These are phyloP conservation scores for Secale cereale DNA, from an alignment of 176 grass and related monocot genomes.

Conservation along the genomic window DNA sequence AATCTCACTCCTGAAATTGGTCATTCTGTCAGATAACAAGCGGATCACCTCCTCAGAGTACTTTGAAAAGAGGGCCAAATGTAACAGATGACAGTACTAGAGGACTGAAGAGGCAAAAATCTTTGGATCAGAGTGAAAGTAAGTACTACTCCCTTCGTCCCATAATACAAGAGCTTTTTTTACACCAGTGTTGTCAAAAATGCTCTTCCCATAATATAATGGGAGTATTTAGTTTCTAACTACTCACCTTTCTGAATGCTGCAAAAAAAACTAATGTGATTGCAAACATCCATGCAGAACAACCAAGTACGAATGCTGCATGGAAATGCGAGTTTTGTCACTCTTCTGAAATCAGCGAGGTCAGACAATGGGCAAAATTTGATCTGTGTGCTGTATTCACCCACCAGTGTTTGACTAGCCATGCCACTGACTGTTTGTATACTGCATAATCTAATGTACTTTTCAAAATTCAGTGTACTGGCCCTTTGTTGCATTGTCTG, in stretches of 20 bases:
- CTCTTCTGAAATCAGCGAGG: slow-evolving; percentile 52
- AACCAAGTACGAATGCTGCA: slow-evolving; percentile 10
- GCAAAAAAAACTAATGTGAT: not conserved
- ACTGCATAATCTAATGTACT: slow-evolving; percentile 11
- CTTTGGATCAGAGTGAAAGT: slow-evolving; percentile 34
- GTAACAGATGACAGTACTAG: slow-evolving; percentile 26
- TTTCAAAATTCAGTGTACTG: slow-evolving; percentile 53
- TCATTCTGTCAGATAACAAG: slow-evolving; percentile 43
- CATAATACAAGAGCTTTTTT: too few relatives aligned
- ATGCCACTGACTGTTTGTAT: not conserved
- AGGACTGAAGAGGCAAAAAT: slow-evolving; percentile 71
- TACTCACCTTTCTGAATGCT: not conserved
- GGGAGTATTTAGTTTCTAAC: not conserved
- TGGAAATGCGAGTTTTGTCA: slow-evolving; percentile 83
- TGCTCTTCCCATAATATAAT: too few relatives aligned
- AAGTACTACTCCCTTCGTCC: not conserved
- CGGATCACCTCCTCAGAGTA: slow-evolving; percentile 39
- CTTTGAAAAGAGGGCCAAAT: slow-evolving; percentile 35
- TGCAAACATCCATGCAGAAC: slow-evolving; percentile 27
- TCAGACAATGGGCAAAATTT: slow-evolving; percentile 15
- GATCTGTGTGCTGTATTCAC: not conserved
- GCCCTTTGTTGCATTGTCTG: slow-evolving; percentile 69
- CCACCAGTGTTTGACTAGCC: not conserved
- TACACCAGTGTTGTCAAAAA: too few relatives aligned
- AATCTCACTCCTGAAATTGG: not conserved